phyloP scores from a whole-genome alignment of 129 eudicot genomes.

The Flaveria brownii region DNA sequence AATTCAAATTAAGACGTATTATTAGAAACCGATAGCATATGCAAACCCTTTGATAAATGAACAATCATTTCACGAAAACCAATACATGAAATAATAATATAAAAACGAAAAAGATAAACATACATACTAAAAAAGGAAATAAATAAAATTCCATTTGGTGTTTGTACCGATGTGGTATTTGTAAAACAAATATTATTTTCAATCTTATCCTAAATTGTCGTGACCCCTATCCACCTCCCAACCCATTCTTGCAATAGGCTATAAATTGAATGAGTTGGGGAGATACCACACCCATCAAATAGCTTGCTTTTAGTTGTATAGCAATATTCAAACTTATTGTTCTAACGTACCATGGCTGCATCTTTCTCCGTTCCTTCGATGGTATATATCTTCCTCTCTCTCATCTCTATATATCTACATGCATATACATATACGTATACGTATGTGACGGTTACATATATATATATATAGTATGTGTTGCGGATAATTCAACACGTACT shows the following conservation, averaged over 20 bases:
- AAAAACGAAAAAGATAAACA: background rate
- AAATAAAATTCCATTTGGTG: background rate
- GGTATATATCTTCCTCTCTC: conserved; percentile 36
- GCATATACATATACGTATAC: too few relatives aligned
- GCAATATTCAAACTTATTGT: conserved; percentile 37
- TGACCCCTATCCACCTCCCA: conserved; percentile 20
- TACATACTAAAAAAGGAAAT: background rate
- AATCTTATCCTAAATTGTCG: conserved; percentile 24
- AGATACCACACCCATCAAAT: conserved; percentile 22
- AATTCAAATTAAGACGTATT: too few relatives aligned
- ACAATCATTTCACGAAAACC: too few relatives aligned
- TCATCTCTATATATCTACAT: background rate
- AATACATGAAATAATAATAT: too few relatives aligned
- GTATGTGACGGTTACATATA: too few relatives aligned
- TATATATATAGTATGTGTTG: background rate
- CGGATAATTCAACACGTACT: background rate
- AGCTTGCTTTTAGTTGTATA: conserved; percentile 24
- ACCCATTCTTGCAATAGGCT: conserved; percentile 32
- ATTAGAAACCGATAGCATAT: too few relatives aligned
- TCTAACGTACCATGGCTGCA: conserved; percentile 82
- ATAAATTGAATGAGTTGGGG: conserved; percentile 44
- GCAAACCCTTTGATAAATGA: too few relatives aligned
- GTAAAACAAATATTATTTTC: background rate
- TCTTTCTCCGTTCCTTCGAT: conserved; percentile 86
- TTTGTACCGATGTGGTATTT: background rate